A percentile compares a stretch with the other conserved stretches of the same genome.
phyloP scores from a whole-genome alignment of 2,329 filamentous ascomycete genomes.

The Mollisiaceae sp. region DNA sequence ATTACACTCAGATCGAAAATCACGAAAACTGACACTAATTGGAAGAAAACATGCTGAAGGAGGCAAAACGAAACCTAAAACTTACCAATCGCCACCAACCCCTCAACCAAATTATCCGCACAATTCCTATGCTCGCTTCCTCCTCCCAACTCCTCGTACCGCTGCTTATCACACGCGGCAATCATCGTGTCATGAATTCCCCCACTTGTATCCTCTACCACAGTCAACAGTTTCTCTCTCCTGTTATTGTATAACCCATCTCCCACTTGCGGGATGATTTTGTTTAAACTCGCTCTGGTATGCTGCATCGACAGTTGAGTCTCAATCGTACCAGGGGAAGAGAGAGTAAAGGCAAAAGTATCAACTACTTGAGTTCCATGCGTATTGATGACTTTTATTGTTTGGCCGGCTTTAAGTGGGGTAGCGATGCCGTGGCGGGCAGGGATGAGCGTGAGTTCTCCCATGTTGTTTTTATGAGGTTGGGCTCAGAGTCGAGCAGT shows the following conservation, averaged over 20 bases:
- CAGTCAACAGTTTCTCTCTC: slow-evolving; percentile 29
- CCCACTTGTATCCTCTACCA: slow-evolving; percentile 32
- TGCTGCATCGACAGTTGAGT: slow-evolving; percentile 35
- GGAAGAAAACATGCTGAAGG: neutral
- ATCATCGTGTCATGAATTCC: slow-evolving; percentile 36
- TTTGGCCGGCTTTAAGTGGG: slow-evolving; percentile 27
- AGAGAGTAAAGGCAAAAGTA: slow-evolving; percentile 35
- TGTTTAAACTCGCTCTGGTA: slow-evolving; percentile 31
- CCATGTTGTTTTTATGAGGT: slow-evolving; percentile 7
- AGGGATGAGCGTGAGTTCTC: slow-evolving; percentile 26
- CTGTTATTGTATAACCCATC: slow-evolving; percentile 32
- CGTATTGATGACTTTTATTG: slow-evolving; percentile 35
- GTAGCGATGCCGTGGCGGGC: slow-evolving; percentile 31
- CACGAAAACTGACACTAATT: neutral
- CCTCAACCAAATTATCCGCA: slow-evolving; percentile 36
- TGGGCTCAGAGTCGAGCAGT: neutral
- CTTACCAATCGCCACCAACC: slow-evolving; percentile 28
- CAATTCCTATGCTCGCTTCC: slow-evolving; percentile 34
- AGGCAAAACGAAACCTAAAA: neutral
- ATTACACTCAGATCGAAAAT: neutral
- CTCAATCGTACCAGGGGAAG: slow-evolving; percentile 22
- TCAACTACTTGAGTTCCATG: slow-evolving; percentile 35
- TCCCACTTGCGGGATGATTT: slow-evolving; percentile 31
- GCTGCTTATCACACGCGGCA: slow-evolving; percentile 32
- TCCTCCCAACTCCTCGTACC: slow-evolving; percentile 33